A percentile compares a stretch with the other conserved stretches of the same genome.
phyloP scores from a whole-genome alignment of 2,329 filamentous ascomycete species.

The Neoscytalidium dimidiatum region DNA sequence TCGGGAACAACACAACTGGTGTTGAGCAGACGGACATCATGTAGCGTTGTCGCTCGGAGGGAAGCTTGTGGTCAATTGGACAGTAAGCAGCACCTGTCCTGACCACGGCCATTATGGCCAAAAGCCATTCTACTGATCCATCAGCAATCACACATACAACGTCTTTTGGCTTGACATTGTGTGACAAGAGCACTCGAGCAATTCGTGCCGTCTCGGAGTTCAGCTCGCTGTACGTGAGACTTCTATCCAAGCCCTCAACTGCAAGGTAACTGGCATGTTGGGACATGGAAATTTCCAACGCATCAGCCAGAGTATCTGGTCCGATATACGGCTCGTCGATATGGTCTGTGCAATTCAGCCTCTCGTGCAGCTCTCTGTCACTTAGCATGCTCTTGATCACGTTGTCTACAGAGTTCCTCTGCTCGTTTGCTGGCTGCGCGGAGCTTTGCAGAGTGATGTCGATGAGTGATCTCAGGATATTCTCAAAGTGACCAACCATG shows the following conservation, averaged over 20 bases:
- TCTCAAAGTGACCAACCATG: constrained; percentile 9
- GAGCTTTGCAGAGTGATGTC: not conserved
- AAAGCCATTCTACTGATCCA: constrained; percentile 19
- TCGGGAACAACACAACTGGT: not conserved
- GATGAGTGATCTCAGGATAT: not conserved
- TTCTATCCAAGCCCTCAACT: not conserved
- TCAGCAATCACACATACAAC: constrained; percentile 18
- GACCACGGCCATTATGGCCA: constrained; percentile 17
- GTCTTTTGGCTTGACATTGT: not conserved
- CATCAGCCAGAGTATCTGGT: not conserved
- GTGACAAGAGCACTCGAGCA: not conserved
- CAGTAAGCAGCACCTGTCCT: constrained; percentile 18
- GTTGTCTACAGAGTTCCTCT: not conserved
- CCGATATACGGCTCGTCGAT: constrained; percentile 8
- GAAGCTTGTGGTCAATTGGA: constrained; percentile 20
- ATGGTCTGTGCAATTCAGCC: not conserved
- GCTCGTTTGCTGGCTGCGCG: too few species aligned
- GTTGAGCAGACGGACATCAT: constrained; percentile 15
- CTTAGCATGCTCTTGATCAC: not conserved
- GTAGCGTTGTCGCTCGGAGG: not conserved
- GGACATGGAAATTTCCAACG: not conserved
- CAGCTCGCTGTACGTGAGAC: constrained; percentile 16
- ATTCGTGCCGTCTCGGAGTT: not conserved
- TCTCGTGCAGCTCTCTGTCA: not conserved
- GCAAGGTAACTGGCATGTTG: not conserved